Evolutionary conservation across 345 rosid species (phyloP).

Genomic region (Firmiana major): DNA sequence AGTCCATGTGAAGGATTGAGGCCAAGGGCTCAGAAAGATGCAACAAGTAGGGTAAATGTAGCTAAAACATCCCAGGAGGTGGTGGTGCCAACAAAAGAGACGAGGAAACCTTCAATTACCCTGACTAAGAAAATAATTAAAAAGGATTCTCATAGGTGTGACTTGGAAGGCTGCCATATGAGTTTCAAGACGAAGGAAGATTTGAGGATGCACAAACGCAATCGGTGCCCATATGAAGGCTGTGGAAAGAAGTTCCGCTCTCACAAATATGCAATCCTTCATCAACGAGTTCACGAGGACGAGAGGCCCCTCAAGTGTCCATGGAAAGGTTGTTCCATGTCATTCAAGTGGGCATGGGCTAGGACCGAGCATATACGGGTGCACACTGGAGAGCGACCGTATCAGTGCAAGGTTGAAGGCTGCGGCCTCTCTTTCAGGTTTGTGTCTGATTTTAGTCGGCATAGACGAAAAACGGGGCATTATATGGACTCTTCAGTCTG

Average conservation of each 20-base stretch:
- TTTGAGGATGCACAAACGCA: constrained; percentile 61
- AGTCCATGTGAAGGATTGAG: constrained; percentile 99
- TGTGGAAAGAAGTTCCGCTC: constrained; percentile 82
- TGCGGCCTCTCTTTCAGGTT: constrained; percentile 90
- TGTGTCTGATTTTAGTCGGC: constrained; percentile 91
- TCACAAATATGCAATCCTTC: constrained; percentile 75
- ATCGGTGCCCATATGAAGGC: constrained; percentile 74
- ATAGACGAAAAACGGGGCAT: constrained; percentile 88
- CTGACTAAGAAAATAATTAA: constrained; percentile 31
- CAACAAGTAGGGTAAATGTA: constrained; percentile 16
- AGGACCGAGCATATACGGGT: constrained; percentile 95
- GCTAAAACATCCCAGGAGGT: constrained; percentile 29
- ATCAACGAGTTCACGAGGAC: constrained; percentile 89
- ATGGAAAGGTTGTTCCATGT: constrained; percentile 87
- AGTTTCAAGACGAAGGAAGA: constrained; percentile 67
- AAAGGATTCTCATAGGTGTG: constrained; percentile 49
- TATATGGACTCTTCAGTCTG: constrained; percentile 40
- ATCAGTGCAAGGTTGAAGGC: constrained; percentile 73
- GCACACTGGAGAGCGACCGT: constrained; percentile 92
- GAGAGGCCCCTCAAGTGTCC: constrained; percentile 83
- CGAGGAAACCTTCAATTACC: constrained; percentile 27
- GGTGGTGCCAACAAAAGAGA: constrained; percentile 33
- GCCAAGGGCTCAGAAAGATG: constrained; percentile 54
- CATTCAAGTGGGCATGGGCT: constrained; percentile 99
- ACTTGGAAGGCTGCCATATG: constrained; percentile 80